These are phyloP conservation scores for Eucalyptus erythrocorys DNA, from an alignment of 345 rosid genomes.

Conservation along the genomic window DNA sequence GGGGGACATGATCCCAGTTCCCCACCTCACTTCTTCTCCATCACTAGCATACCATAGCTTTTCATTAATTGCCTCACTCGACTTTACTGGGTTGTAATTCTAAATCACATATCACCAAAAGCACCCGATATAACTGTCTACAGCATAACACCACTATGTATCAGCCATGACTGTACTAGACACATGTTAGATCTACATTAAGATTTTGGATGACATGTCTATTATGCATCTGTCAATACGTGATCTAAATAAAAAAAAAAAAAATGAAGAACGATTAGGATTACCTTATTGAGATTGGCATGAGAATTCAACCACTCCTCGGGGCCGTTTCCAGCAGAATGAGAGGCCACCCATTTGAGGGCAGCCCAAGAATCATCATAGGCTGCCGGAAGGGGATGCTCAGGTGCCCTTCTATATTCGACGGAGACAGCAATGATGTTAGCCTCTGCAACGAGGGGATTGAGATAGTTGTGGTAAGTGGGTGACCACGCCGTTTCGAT, in stretches of 20 bases:
- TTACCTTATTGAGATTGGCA: neutral
- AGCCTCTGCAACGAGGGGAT: neutral
- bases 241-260: neutral
- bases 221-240: neutral
- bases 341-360: slow-evolving; percentile 31
- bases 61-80: neutral
- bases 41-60: neutral
- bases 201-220: neutral
- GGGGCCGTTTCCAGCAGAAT: slow-evolving; percentile 1
- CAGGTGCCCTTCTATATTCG: slow-evolving; percentile 37
- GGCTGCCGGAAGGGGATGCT: slow-evolving; percentile 34
- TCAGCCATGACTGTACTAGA: neutral
- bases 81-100: neutral
- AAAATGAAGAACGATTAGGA: neutral
- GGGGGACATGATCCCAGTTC: neutral
- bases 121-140: neutral
- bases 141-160: neutral
- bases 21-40: neutral
- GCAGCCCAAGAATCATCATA: slow-evolving; percentile 46
- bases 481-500: slow-evolving; percentile 12
- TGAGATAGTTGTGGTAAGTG: neutral
- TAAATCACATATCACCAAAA: neutral
- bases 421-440: neutral
- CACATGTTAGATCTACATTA: neutral
- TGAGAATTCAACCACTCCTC: slow-evolving; percentile 10